phyloP scores from a whole-genome alignment of 306 rosid genomes.

The Cucurbita maxima region DNA sequence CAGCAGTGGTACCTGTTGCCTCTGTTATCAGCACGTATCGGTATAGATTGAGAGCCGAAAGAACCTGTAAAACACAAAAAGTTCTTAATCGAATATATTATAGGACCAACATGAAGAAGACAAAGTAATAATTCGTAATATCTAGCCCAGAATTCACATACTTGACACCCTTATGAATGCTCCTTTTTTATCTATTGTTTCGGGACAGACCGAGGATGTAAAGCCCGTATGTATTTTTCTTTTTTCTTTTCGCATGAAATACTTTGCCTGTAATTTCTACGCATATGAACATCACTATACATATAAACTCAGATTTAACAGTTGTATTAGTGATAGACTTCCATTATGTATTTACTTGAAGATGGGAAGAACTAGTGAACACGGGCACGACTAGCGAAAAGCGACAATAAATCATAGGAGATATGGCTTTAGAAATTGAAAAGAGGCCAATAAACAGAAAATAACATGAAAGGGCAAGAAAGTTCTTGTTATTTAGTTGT shows the following conservation, averaged over 20 bases:
- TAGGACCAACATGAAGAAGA: neutral
- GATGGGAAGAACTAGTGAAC: neutral
- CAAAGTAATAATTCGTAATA: neutral
- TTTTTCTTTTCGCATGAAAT: neutral
- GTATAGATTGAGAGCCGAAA: constrained; percentile 81
- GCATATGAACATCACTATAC: neutral
- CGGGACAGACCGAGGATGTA: neutral
- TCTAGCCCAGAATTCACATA: neutral
- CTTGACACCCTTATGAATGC: neutral
- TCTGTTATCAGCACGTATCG: constrained; percentile 64
- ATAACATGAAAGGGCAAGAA: neutral
- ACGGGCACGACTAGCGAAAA: neutral
- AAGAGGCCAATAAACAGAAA: neutral
- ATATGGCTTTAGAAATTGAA: neutral
- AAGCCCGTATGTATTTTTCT: neutral
- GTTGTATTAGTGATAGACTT: neutral
- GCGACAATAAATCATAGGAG: neutral
- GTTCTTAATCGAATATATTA: neutral
- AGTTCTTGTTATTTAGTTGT: neutral
- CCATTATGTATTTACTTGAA: neutral
- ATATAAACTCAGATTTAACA: neutral
- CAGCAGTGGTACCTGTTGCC: constrained; percentile 37
- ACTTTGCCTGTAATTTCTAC: neutral
- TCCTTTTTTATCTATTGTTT: neutral
- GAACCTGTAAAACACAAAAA: constrained; percentile 31